phyloP scores from a whole-genome alignment of 257 asterid genomes.

The Anisodus tanguticus region DNA sequence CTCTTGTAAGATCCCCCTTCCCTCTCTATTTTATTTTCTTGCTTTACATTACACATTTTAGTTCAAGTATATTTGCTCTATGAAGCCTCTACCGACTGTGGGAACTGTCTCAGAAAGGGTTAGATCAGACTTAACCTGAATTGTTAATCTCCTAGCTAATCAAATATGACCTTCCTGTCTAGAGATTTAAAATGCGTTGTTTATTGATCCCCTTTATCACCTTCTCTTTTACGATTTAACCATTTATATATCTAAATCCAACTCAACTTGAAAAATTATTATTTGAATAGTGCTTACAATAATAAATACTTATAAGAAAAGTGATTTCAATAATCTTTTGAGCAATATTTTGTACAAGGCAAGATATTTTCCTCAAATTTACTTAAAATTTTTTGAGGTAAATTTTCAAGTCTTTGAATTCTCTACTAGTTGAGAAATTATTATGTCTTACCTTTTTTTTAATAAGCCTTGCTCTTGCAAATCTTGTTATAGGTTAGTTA shows the following conservation, averaged over 20 bases:
- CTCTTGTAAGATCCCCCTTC: conserved; percentile 63
- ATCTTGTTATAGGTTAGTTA: not conserved
- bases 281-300: not conserved
- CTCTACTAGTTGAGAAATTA: not conserved
- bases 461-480: not conserved
- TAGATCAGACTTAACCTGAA: not conserved
- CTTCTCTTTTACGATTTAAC: conserved; percentile 6
- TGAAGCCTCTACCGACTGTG: not conserved
- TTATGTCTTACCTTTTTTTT: not conserved
- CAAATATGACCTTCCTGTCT: not conserved
- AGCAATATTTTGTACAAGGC: not conserved
- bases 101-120: not conserved
- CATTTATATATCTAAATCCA: not conserved
- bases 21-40: not conserved
- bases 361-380: not conserved
- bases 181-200: not conserved
- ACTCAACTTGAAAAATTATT: not conserved
- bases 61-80: not conserved
- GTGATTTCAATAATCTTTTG: not conserved
- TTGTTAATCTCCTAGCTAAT: not conserved
- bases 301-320: not conserved
- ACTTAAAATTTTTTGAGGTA: not conserved
- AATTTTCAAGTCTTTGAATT: not conserved
- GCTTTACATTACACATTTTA: not conserved
- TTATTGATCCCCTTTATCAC: conserved; percentile 3